phyloP scores from a whole-genome alignment of 2,329 filamentous ascomycete genomes.

The Fusarium anthophilum region DNA sequence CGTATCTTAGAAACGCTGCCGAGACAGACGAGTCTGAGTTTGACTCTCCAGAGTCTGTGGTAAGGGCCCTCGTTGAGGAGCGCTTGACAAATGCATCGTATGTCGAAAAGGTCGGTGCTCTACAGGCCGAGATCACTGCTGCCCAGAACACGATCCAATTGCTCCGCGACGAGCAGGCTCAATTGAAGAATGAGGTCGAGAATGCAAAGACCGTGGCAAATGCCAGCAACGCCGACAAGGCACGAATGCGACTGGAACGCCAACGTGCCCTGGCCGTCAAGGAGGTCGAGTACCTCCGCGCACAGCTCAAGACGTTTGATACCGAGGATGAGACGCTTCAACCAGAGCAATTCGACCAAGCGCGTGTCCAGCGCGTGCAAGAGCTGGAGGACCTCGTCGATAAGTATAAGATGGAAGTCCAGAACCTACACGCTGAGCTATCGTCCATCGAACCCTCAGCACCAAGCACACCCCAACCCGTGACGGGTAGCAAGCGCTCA shows the following conservation, averaged over 20 bases:
- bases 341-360: conserved; percentile 79
- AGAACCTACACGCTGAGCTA: conserved; percentile 79
- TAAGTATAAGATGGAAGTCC: conserved; percentile 83
- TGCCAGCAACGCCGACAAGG: conserved; percentile 68
- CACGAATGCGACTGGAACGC: conserved; percentile 79
- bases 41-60: conserved; percentile 87
- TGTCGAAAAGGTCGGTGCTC: conserved; percentile 79
- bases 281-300: conserved; percentile 92
- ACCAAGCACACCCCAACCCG: conserved; percentile 49
- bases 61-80: conserved; percentile 83
- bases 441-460: conserved; percentile 65
- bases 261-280: conserved; percentile 87
- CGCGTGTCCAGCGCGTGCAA: conserved; percentile 77
- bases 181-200: conserved; percentile 75
- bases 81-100: conserved; percentile 81
- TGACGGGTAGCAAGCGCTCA: conserved; percentile 70
- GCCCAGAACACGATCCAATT: conserved; percentile 78
- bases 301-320: conserved; percentile 89
- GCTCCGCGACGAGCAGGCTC: conserved; percentile 75
- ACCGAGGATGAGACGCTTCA: conserved; percentile 89
- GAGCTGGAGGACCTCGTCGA: conserved; percentile 89
- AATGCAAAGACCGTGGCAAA: conserved; percentile 66
- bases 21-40: conserved; percentile 75
- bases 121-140: conserved; percentile 81
- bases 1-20: conserved; percentile 78